Conservation (phyloP, 495 filamentous ascomycete genomes). For the Penicillium cinerascens region DNA sequence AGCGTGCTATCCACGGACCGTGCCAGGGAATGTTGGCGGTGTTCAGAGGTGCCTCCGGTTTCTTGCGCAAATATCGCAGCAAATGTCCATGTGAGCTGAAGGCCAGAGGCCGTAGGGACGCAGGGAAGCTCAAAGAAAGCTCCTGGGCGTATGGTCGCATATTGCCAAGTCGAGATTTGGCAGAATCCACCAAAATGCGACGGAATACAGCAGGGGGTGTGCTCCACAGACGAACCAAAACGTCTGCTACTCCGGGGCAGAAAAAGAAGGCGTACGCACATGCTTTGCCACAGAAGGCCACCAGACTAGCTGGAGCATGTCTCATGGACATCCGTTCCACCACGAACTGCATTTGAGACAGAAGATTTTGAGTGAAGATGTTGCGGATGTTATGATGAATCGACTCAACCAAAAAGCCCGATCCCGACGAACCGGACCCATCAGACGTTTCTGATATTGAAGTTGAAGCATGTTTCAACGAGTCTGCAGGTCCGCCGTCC, state of each 20-base stretch:
- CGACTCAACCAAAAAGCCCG: constrained; percentile 81
- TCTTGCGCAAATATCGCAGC: constrained; percentile 61
- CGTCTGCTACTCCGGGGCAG: constrained; percentile 82
- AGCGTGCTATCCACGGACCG: constrained; percentile 80
- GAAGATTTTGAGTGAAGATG: constrained; percentile 81
- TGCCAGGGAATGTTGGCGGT: constrained; percentile 76
- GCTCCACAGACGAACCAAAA: constrained; percentile 81
- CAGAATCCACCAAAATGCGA: constrained; percentile 66
- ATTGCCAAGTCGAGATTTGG: constrained; percentile 39
- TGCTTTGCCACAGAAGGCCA: constrained; percentile 91
- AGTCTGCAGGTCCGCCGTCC: constrained; percentile 23
- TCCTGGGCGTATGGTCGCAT: constrained; percentile 43
- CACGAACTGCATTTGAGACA: constrained; percentile 83
- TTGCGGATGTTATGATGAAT: constrained; percentile 92
- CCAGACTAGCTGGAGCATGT: constrained; percentile 85
- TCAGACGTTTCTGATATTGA: constrained; percentile 43
- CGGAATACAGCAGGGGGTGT: constrained; percentile 61
- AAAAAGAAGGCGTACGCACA: constrained; percentile 97
- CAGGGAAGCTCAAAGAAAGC: constrained; percentile 70
- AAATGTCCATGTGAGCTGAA: constrained; percentile 66
- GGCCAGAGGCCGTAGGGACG: constrained; percentile 62
- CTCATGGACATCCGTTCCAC: constrained; percentile 89
- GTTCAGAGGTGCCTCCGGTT: constrained; percentile 64
- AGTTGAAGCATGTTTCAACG: constrained; percentile 34
- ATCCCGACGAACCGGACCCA: constrained; percentile 45